Conservation (phyloP, 2,329 filamentous ascomycete species). For the Pseudogymnoascus sp. region DNA sequence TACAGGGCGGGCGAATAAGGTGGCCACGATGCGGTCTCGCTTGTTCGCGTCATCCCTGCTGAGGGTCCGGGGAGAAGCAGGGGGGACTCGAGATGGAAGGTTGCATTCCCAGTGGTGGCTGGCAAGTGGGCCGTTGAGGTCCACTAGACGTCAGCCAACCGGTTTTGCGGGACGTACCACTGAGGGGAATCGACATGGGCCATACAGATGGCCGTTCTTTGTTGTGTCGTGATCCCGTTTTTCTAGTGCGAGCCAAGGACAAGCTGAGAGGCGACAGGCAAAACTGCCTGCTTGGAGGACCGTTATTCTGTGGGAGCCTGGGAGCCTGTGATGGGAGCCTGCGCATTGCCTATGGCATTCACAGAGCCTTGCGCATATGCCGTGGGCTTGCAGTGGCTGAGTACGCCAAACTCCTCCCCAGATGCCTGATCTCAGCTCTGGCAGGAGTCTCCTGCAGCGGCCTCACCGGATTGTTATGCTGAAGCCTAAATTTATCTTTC, state of each 20-base stretch:
- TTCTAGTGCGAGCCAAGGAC: neutral
- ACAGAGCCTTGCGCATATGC: neutral
- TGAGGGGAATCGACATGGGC: slow-evolving; percentile 1
- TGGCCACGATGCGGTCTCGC: slow-evolving; percentile 4
- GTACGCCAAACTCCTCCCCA: neutral
- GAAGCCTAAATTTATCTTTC: slow-evolving; percentile 4
- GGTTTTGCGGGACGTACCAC: slow-evolving; percentile 7
- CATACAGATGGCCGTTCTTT: slow-evolving; percentile 6
- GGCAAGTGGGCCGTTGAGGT: neutral
- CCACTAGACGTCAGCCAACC: slow-evolving; percentile 5
- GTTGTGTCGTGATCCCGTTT: neutral
- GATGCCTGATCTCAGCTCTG: slow-evolving; percentile 4
- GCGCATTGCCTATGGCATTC: neutral
- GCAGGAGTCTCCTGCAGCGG: neutral
- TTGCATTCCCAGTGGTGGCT: slow-evolving; percentile 6
- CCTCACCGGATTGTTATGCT: neutral
- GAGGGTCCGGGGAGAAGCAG: neutral
- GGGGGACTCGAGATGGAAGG: slow-evolving; percentile 3
- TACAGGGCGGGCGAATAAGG: slow-evolving; percentile 2
- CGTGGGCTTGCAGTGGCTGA: neutral
- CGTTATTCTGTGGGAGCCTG: neutral
- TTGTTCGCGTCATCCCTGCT: slow-evolving; percentile 2
- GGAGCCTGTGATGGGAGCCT: neutral
- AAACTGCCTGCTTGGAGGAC: neutral
- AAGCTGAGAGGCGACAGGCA: neutral